Conservation (phyloP, 108 stramenopile species). For the Pseudonitzschia multiseries region DNA sequence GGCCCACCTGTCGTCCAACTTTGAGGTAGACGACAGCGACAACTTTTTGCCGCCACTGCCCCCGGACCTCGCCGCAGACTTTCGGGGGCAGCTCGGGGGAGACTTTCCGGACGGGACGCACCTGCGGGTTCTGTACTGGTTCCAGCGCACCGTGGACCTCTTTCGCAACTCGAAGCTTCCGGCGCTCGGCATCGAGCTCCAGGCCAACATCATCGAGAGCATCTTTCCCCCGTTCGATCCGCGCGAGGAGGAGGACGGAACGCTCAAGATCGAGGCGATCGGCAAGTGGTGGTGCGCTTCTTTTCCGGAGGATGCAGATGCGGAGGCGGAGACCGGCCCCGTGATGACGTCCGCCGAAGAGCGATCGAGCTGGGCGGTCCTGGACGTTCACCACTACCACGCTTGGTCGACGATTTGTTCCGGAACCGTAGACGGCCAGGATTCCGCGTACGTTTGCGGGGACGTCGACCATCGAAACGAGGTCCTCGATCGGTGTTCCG, state of each 20-base stretch:
- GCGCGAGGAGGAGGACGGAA: conserved; percentile 20
- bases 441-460: conserved; percentile 55
- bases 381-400: conserved; percentile 83
- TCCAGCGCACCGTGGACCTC: conserved; percentile 56
- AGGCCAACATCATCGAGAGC: conserved; percentile 75
- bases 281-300: conserved; percentile 10
- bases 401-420: conserved; percentile 65
- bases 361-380: conserved; percentile 59
- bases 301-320: conserved; percentile 8
- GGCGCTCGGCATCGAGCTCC: conserved; percentile 50
- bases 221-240: conserved; percentile 30
- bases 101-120: conserved; percentile 67
- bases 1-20: conserved; percentile 69
- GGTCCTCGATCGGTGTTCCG: conserved; percentile 43
- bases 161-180: conserved; percentile 72
- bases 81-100: conserved; percentile 43
- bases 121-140: conserved; percentile 70
- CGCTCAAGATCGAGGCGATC: background rate
- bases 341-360: conserved; percentile 57
- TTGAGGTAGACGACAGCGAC: conserved; percentile 34
- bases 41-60: conserved; percentile 68
- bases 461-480: conserved; percentile 33
- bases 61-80: conserved; percentile 36
- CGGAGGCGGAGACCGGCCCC: conserved; percentile 39
- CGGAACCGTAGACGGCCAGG: conserved; percentile 63